A percentile compares a stretch with the other conserved stretches of the same genome.
These are phyloP conservation scores for Aspergillus sp. DNA, from an alignment of 2,329 filamentous ascomycete genomes.

Conservation along the genomic window DNA sequence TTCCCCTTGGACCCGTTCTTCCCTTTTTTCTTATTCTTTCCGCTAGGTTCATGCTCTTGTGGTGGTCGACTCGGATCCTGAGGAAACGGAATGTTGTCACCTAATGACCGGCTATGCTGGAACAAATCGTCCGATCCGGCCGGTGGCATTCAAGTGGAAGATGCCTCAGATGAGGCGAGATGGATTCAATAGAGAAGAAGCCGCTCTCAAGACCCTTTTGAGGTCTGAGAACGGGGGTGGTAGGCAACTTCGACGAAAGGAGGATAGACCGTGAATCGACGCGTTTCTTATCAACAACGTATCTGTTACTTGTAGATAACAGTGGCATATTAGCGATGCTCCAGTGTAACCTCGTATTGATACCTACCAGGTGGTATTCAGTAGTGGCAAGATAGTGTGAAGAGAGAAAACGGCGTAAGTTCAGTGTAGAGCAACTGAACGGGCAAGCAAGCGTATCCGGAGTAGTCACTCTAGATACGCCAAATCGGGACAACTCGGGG, in stretches of 20 bases:
- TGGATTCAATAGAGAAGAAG: slow-evolving; percentile 5
- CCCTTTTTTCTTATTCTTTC: slow-evolving; percentile 36
- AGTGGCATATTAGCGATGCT: slow-evolving; percentile 10
- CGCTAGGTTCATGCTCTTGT: slow-evolving; percentile 27
- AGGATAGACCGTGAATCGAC: neutral
- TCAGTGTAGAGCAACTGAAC: neutral
- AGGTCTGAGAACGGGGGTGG: slow-evolving; percentile 30
- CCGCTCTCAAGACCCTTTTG: slow-evolving; percentile 26
- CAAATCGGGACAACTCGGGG: slow-evolving; percentile 2
- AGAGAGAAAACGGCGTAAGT: neutral
- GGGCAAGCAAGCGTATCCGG: slow-evolving; percentile 2
- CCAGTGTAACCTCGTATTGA: neutral
- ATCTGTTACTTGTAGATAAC: slow-evolving; percentile 1
- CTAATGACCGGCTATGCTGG: slow-evolving; percentile 30
- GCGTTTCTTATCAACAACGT: neutral
- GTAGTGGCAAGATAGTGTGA: neutral
- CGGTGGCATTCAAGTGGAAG: slow-evolving; percentile 37
- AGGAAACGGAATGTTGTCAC: slow-evolving; percentile 23
- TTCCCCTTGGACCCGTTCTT: slow-evolving; percentile 31
- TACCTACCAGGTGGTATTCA: neutral
- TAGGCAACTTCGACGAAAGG: neutral
- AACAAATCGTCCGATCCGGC: slow-evolving; percentile 33
- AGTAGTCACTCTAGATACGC: slow-evolving; percentile 3
- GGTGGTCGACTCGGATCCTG: slow-evolving; percentile 20
- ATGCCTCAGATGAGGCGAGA: slow-evolving; percentile 24